Conservation (phyloP, 331 rosid species). For the Malus hybrid region DNA sequence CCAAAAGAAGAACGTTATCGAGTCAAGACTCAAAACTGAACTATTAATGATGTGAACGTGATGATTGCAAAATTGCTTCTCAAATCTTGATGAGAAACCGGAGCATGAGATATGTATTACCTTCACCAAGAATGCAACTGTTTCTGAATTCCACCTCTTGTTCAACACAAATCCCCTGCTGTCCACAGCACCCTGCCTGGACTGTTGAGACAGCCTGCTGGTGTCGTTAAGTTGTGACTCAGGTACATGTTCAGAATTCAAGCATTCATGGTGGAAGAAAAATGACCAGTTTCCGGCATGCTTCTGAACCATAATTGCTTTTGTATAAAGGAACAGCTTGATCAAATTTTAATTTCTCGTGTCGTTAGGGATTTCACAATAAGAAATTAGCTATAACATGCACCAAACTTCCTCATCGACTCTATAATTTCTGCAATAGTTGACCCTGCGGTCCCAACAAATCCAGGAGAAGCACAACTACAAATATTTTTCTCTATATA, state of each 20-base stretch:
- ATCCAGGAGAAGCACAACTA: conserved; percentile 84
- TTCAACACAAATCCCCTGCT: not conserved
- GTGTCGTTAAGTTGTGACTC: not conserved
- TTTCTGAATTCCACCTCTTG: not conserved
- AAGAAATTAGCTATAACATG: conserved; percentile 24
- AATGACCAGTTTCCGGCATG: not conserved
- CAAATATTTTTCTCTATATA: conserved; percentile 72
- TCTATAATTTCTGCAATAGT: conserved; percentile 86
- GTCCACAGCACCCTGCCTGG: not conserved
- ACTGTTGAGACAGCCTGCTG: not conserved
- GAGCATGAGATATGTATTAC: not conserved
- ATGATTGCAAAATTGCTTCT: not conserved
- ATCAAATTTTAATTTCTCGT: not conserved
- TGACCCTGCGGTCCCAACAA: conserved; percentile 88
- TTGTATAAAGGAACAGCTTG: not conserved
- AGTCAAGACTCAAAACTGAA: not conserved
- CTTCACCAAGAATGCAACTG: not conserved
- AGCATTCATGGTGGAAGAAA: not conserved
- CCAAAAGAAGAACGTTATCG: not conserved
- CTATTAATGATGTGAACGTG: not conserved
- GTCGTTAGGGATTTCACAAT: conserved; percentile 2
- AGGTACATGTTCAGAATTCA: conserved; percentile 2
- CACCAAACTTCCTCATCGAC: conserved; percentile 53
- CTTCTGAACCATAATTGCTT: not conserved
- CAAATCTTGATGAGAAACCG: not conserved